Percentiles rank a stretch among this genome's conserved stretches.
phyloP scores from a whole-genome alignment of 805 yeast species.

The Schizosaccharomyces lindneri region DNA sequence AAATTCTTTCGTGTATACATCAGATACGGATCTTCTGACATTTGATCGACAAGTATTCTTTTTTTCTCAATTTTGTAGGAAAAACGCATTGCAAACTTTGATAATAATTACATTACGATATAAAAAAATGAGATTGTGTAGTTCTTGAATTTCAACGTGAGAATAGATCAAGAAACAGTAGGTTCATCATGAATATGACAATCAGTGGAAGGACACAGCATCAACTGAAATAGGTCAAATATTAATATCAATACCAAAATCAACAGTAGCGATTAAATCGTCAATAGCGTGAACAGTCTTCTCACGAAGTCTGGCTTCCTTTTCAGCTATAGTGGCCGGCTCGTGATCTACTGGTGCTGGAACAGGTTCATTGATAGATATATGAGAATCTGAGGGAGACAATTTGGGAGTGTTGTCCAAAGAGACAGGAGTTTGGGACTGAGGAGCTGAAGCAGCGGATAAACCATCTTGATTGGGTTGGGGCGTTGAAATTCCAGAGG shows the following conservation, averaged over 20 bases:
- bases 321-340: slow-evolving; percentile 25
- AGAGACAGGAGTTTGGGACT: slow-evolving; percentile 21
- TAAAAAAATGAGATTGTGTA: no score
- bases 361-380: slow-evolving; percentile 23
- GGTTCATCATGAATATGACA: no score
- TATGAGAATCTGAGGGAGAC: slow-evolving; percentile 7
- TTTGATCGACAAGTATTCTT: no score
- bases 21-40: no score
- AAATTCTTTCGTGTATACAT: no score
- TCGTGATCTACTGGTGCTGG: slow-evolving; percentile 25
- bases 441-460: slow-evolving; percentile 50
- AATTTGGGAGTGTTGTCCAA: slow-evolving; percentile 16
- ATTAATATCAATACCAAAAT: slow-evolving; percentile 16
- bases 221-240: not conserved
- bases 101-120: no score
- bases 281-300: slow-evolving; percentile 12
- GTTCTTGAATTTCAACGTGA: no score
- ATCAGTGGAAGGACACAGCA: no score
- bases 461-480: slow-evolving; percentile 53
- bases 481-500: not conserved
- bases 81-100: no score
- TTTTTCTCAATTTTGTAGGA: no score
- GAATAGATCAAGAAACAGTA: no score
- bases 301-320: slow-evolving; percentile 15
- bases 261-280: slow-evolving; percentile 16